Percentiles rank a stretch among this genome's conserved stretches.
Conservation (phyloP, 2,329 filamentous ascomycete species). For the Rutstroemia sydowiana region DNA sequence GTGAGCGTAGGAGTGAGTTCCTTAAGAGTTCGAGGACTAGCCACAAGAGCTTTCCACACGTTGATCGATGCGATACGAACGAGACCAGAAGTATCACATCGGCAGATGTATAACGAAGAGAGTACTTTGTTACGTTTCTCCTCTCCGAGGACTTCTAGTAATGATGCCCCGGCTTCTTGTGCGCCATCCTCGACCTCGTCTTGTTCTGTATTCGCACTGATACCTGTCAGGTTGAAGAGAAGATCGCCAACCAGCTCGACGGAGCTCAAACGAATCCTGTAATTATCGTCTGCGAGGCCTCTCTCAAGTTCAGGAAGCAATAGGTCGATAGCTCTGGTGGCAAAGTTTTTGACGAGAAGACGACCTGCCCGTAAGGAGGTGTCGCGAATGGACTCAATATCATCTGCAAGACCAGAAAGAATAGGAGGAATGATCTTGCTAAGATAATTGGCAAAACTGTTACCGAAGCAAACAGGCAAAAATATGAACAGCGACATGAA, state of each 20-base stretch:
- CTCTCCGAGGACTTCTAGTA: slow-evolving; percentile 88
- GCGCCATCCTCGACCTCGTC: slow-evolving; percentile 73
- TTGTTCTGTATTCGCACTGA: slow-evolving; percentile 72
- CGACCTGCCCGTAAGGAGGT: slow-evolving; percentile 92
- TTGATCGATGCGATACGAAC: slow-evolving; percentile 84
- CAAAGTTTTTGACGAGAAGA: slow-evolving; percentile 96
- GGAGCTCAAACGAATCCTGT: slow-evolving; percentile 95
- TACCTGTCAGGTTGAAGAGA: slow-evolving; percentile 94
- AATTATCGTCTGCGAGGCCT: slow-evolving; percentile 93
- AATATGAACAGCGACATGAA: slow-evolving; percentile 99
- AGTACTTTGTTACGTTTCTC: slow-evolving; percentile 96
- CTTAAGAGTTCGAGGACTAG: slow-evolving; percentile 84
- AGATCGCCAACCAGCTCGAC: slow-evolving; percentile 95
- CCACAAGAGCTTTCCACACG: slow-evolving; percentile 96
- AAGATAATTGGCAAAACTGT: slow-evolving; percentile 95
- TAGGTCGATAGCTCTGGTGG: slow-evolving; percentile 87
- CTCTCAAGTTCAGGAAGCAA: slow-evolving; percentile 91
- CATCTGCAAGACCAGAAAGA: slow-evolving; percentile 86
- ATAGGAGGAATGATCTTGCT: slow-evolving; percentile 94
- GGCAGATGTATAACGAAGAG: slow-evolving; percentile 94
- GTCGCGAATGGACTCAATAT: slow-evolving; percentile 92
- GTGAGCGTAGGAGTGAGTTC: slow-evolving; percentile 92
- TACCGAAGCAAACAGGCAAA: slow-evolving; percentile 96
- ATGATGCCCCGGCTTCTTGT: slow-evolving; percentile 83
- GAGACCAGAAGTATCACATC: slow-evolving; percentile 88